Evolutionary conservation across 73 alveolate genomes (phyloP).

Genomic region (Breviolum minutum): DNA sequence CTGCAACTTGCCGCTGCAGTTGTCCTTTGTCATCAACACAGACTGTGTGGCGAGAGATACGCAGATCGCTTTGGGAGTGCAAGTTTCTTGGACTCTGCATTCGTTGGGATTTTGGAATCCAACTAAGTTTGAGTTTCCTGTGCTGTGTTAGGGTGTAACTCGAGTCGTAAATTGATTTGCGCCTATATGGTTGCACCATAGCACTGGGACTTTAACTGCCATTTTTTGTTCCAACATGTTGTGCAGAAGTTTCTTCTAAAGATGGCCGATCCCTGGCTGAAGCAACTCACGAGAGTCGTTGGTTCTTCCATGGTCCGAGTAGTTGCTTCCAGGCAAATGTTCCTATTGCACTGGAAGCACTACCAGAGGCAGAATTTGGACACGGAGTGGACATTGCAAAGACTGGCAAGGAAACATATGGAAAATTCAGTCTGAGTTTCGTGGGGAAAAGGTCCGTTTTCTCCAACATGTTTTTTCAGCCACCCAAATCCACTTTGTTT

Average conservation of each 20-base stretch:
- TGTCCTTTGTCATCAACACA: slow-evolving; percentile 13
- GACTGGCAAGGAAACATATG: too few species aligned
- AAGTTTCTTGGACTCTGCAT: neutral
- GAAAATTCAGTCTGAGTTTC: too few species aligned
- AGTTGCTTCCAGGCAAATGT: slow-evolving; percentile 16
- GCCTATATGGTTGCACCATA: neutral
- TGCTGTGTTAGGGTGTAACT: neutral
- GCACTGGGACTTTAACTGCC: neutral
- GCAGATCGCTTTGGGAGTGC: slow-evolving; percentile 14
- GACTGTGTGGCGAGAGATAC: slow-evolving; percentile 16
- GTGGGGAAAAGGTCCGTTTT: too few species aligned
- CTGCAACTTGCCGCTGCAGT: neutral
- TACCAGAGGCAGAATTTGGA: neutral
- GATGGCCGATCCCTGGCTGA: too few species aligned
- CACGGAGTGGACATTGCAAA: too few species aligned
- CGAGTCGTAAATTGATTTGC: too few species aligned
- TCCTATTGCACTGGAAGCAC: neutral
- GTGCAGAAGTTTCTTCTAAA: too few species aligned
- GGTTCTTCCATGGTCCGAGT: too few species aligned
- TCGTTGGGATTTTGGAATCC: neutral
- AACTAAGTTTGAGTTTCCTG: neutral
- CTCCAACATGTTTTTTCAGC: too few species aligned
- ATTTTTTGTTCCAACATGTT: too few species aligned
- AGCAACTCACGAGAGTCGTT: too few species aligned
- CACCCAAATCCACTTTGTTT: too few species aligned